Evolutionary conservation across 306 rosid genomes (phyloP).

Genomic region (Fagus crenata): DNA sequence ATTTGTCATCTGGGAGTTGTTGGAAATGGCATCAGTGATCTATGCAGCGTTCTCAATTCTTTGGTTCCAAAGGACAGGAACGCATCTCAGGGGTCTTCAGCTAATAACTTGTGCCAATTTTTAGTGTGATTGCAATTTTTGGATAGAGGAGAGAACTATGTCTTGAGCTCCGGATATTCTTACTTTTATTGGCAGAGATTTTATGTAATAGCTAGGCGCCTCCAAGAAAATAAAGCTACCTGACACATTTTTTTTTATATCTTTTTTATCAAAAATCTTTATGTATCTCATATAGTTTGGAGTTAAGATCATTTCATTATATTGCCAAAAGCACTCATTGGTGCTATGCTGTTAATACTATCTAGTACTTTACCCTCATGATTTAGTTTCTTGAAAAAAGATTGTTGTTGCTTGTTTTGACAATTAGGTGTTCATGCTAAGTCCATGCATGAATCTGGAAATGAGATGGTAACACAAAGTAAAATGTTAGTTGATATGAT

Average conservation of each 20-base stretch:
- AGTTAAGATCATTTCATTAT: neutral
- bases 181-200: slow-evolving; percentile 10
- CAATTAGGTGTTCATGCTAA: neutral
- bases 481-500: neutral
- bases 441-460: slow-evolving; percentile 8
- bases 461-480: neutral
- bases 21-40: slow-evolving; percentile 20
- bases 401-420: neutral
- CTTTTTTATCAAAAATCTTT: neutral
- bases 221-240: slow-evolving; percentile 11
- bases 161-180: slow-evolving; percentile 21
- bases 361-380: neutral
- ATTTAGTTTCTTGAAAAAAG: neutral
- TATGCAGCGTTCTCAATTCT: slow-evolving; percentile 21
- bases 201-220: slow-evolving; percentile 15
- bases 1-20: slow-evolving; percentile 7
- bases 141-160: neutral
- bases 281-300: neutral
- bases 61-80: slow-evolving; percentile 5
- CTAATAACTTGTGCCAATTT: slow-evolving; percentile 10
- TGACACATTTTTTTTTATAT: neutral
- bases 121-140: slow-evolving; percentile 18
- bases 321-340: neutral
- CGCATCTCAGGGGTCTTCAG: slow-evolving; percentile 14
- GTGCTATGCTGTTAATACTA: neutral